Base-by-base conservation (phyloP, 805 yeast species). In the Kregervanrija pseudodelftensis region DNA sequence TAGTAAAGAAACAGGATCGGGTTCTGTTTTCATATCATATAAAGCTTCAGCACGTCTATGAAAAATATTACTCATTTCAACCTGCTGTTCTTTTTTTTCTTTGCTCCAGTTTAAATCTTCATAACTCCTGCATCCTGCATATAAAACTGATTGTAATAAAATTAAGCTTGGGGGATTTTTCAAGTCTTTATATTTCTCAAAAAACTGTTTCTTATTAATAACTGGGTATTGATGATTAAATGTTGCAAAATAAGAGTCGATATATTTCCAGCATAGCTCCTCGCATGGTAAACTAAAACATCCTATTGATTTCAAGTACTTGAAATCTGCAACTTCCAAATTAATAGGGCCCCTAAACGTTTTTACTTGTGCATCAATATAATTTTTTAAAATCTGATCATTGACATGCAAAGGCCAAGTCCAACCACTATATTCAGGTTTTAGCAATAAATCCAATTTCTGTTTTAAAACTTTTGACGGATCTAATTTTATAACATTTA, bases 1-100 rank as follows among this genome's bases (percentile, higher is more conserved):
- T 8, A 85, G 69, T 17, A 81, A 63, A 5, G 76, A 64, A 1
- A 81, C 67, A 1, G 85, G 77, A 54, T 84, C 88, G 31, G 72
- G 64, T 61, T 85, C 93, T 51, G 77, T 76, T 49, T 74, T 76
- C 1, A 85, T 75, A 54, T 85, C 91, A 59, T 76, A 83, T 22
- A 86, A 63, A 0, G 88, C 85, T 63, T 81, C 82, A 4, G 89
- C 90, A 13, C 95, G 70, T 51, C 79, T 73, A 62, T 79, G 80
- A 48, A 85, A 76, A 3, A 85, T 77, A 46, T 76, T 64, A 40
- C 50, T 43, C 1, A 51, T 42, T 17, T 42, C 36, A 11, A 41
- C 76, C 65, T 39, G 84, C 68, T 73, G 36, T 52, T 58, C 32
- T 67, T 57, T 31, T 15, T 56, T 55, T 75, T 86, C 44, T 66